Evolutionary conservation across 495 filamentous ascomycete genomes (phyloP).

Genomic region (Aspergillus steynii): DNA sequence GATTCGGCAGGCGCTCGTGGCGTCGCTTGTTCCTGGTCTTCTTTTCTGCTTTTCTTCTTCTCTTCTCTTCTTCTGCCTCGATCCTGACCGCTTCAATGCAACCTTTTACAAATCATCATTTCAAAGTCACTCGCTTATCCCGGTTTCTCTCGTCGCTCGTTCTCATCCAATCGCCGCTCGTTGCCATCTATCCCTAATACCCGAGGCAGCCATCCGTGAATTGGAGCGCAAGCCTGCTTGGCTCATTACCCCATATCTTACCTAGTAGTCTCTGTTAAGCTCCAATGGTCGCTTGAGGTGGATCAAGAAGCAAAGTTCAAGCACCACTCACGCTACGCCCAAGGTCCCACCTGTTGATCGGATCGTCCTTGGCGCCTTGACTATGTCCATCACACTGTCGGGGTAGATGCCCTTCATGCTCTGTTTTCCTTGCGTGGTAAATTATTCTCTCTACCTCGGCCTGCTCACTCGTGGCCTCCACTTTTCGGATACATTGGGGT

Average conservation of each 20-base stretch:
- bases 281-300: slow-evolving; percentile 5
- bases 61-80: neutral
- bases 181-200: neutral
- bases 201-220: neutral
- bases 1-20: neutral
- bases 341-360: slow-evolving; percentile 2
- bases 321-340: neutral
- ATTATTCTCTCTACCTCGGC: neutral
- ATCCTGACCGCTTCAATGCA: neutral
- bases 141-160: neutral
- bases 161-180: neutral
- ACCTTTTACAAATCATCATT: neutral
- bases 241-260: neutral
- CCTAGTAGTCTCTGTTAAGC: neutral
- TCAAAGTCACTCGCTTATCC: neutral
- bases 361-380: slow-evolving; percentile 1
- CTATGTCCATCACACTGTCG: neutral
- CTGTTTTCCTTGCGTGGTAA: slow-evolving; percentile 11
- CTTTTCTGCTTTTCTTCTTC: neutral
- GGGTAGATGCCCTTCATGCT: neutral
- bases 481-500: slow-evolving; percentile 12
- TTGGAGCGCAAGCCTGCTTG: neutral
- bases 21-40: neutral
- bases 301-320: neutral
- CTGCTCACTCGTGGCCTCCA: neutral